Conservation (phyloP, 1,284 basidiomycete genomes). For the Kwoniella shivajii region DNA sequence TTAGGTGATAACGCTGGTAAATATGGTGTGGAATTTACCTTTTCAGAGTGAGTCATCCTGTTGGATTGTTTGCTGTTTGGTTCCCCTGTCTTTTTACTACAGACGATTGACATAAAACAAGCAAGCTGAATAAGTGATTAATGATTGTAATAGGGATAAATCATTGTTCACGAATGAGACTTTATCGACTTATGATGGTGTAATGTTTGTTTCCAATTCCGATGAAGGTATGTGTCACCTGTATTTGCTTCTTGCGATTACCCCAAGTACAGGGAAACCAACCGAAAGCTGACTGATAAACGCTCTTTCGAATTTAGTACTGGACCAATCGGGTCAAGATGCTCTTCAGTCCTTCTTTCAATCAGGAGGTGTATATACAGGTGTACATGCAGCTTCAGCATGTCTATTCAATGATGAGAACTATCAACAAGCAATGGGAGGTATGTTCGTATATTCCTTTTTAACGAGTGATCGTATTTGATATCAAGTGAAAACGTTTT, state of each 20-base stretch:
- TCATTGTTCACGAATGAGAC: conserved; percentile 62
- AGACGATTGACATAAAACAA: too few species aligned
- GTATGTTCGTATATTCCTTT: conserved; percentile 23
- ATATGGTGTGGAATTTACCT: conserved; percentile 63
- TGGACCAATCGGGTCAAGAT: conserved; percentile 63
- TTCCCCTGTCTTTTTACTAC: too few species aligned
- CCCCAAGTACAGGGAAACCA: background rate
- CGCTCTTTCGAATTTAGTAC: conserved; percentile 56
- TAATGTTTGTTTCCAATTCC: conserved; percentile 72
- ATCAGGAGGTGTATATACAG: conserved; percentile 52
- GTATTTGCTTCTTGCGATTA: background rate
- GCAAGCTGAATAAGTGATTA: too few species aligned
- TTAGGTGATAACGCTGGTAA: conserved; percentile 48
- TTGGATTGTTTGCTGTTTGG: background rate
- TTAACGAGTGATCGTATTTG: background rate
- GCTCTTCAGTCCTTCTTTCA: conserved; percentile 69
- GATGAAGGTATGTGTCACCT: conserved; percentile 62
- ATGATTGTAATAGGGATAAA: conserved; percentile 54
- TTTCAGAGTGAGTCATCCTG: conserved; percentile 59
- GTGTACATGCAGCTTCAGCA: conserved; percentile 64
- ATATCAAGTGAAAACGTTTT: background rate
- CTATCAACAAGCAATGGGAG: conserved; percentile 61
- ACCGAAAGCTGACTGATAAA: background rate
- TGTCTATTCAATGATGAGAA: conserved; percentile 68
- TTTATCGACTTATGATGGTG: conserved; percentile 64